A percentile compares a stretch with the other conserved stretches of the same genome.
Conservation (phyloP, 208 protist genomes). For the Jaenimonas drosophilae region DNA sequence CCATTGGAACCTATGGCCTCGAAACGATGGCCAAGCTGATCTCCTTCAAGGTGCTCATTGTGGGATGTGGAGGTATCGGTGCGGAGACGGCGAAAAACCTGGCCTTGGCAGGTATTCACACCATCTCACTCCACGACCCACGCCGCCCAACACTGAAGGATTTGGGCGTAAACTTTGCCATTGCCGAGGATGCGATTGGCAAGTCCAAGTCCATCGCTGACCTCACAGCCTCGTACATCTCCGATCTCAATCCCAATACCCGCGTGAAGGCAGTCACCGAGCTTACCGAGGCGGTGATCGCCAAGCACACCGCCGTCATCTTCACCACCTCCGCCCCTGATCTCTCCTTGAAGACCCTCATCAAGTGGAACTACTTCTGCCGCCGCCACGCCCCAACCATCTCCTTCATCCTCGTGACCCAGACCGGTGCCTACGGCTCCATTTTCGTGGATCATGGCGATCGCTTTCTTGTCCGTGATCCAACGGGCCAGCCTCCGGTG, state of each 20-base stretch:
- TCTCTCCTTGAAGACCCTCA: conserved; percentile 55
- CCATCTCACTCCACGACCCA: conserved; percentile 77
- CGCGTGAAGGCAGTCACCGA: conserved; percentile 40
- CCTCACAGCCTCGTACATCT: conserved; percentile 45
- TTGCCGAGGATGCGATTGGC: conserved; percentile 45
- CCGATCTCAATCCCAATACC: conserved; percentile 88
- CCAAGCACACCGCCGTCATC: conserved; percentile 41
- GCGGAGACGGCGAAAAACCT: conserved; percentile 91
- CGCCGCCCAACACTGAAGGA: conserved; percentile 27
- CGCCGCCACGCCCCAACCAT: conserved; percentile 32
- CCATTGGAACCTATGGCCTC: conserved; percentile 87
- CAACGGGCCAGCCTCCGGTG: conserved; percentile 66
- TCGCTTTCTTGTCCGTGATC: conserved; percentile 68
- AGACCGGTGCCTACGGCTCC: conserved; percentile 49
- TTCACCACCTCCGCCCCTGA: conserved; percentile 69
- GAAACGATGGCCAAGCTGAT: conserved; percentile 90
- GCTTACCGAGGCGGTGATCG: conserved; percentile 43
- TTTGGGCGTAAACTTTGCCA: conserved; percentile 88
- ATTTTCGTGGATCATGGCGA: conserved; percentile 81
- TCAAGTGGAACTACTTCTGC: conserved; percentile 71
- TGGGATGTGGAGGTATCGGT: conserved; percentile 85
- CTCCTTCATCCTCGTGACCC: conserved; percentile 74
- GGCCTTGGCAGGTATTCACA: conserved; percentile 75
- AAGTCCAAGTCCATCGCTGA: conserved; percentile 46
- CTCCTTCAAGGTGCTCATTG: conserved; percentile 85